Base-by-base conservation (phyloP, 352 stramenopile species). In the Phytophthora pini region DNA sequence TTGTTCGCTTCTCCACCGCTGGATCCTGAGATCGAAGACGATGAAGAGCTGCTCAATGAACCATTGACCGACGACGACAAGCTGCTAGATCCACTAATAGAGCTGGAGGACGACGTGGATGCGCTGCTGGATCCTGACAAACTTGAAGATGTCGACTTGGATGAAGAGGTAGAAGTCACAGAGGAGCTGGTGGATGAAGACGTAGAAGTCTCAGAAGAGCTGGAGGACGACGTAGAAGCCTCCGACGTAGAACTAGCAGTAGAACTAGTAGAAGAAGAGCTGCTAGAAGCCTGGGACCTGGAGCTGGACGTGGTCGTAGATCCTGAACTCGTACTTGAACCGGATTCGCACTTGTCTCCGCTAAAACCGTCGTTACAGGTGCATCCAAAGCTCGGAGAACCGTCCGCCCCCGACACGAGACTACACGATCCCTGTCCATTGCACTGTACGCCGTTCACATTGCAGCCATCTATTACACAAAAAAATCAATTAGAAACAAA, bases 331-430 rank as follows among this genome's bases (percentile, higher is more conserved):
- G 53, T 43, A 31, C 48, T 66, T 4, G 61, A 71, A 2, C 50
- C 61, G 2, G 46, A 44, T 56, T 72, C 61, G 61, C 87, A 95
- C 54, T 76, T 81, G 36, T 77, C 76, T 29, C 87, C 87, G 55
- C 82, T 89, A 74, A 77, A 95, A 15, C 87, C 87, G 20, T 76
- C 72, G 49, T 92, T 73, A 59, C 87, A 94, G 12, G 62, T 63
- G 48, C 85, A 95, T 46, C 74, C 44, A 52, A 93, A 94, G 31
- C 38, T 66, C 4, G 87, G 81, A 27, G 40, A 63, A 15, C 63
- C 61, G 20, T 68, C 65, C 6, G 62, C 51, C 34, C 39, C 49
- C 46, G 56, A 74, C 41, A 62, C 24, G 1, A 89, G 48, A 53
- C 72, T 70, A 58, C 87, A 95, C 26, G 70, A 79, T 22, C 87